Conservation (phyloP, 345 rosid genomes). For the Populus ilicifolia region DNA sequence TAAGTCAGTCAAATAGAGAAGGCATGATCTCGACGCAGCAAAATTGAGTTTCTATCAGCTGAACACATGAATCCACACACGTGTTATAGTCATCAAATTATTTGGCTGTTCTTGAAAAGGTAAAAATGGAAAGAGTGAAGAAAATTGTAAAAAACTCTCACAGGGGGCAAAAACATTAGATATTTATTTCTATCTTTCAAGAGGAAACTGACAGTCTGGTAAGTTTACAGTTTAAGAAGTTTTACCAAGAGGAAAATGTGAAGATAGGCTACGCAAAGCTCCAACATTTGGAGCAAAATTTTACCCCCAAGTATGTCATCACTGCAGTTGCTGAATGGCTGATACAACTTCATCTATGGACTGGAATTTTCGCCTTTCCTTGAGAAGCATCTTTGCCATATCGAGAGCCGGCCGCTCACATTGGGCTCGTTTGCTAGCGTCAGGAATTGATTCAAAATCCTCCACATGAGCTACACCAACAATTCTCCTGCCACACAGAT, state of each 20-base stretch:
- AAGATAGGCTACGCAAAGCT: not conserved
- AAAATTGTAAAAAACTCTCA: too few species aligned
- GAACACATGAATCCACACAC: too few species aligned
- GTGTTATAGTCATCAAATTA: too few species aligned
- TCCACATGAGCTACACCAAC: slow-evolving; percentile 97
- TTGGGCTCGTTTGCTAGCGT: slow-evolving; percentile 50
- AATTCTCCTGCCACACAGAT: slow-evolving; percentile 58
- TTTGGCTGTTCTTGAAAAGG: not conserved
- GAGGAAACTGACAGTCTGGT: too few species aligned
- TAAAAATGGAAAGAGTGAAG: not conserved
- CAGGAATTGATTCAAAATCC: slow-evolving; percentile 82
- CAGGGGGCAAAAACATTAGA: too few species aligned
- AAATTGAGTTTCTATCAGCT: too few species aligned
- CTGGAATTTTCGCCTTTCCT: slow-evolving; percentile 69
- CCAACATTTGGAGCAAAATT: not conserved
- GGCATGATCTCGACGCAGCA: too few species aligned
- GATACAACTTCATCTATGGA: slow-evolving; percentile 62
- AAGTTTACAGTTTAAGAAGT: too few species aligned
- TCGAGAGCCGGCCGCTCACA: slow-evolving; percentile 76
- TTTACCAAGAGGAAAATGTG: too few species aligned
- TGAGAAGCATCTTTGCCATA: slow-evolving; percentile 62
- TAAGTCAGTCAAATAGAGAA: not conserved
- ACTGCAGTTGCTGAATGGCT: slow-evolving; percentile 33
- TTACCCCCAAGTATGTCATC: not conserved
- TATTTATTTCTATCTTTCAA: too few species aligned